Base-by-base conservation (phyloP, 176 grass and related monocot genomes). In the Rhipidocladum racemiflorum region DNA sequence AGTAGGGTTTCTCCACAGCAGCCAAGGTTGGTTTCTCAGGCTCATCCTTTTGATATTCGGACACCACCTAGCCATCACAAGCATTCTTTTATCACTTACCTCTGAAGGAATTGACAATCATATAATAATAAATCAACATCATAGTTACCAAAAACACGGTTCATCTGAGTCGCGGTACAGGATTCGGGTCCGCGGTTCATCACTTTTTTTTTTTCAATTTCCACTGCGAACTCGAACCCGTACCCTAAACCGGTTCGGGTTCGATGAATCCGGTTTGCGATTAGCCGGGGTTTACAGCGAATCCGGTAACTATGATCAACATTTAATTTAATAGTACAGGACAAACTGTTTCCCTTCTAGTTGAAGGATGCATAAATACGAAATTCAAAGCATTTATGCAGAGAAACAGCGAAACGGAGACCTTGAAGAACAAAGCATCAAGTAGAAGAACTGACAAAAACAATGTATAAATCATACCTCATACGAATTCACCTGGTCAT, bases 1-100 rank as follows among this genome's bases (percentile, higher is more conserved):
- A 95, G 74, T 91, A 95, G 73, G 96, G 66, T 59, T 81, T 91
- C 67, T 88, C 85, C 20, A 44, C 15, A 0, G 44, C 49, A 24
- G 18, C 45, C 28, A 69, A 56, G 44, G 45, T 72, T 77, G 65
- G 75, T 42, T 56, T 83, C 59, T 87, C 83, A 76, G 63, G 39
- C 71, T 80, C 83, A n/a, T 89, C 85, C 39, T 90, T 92, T 49
- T 15, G 59, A 75, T 78, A 71, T 61, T 81, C 83, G 9, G 75
- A 45, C 56, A 89, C 76, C 57, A 85, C 90, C 93, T 96, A 84
- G 43, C 68, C 30, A 87, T 42, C 69, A 85, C 35, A 86, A 83
- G 55, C 42, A 79, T 63, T 76, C 24, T 50, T 60, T 64, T 82
- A 57, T 74, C 51, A 76, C 13, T 72, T 68, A 11, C 30, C 24